Conservation (phyloP, 2,329 filamentous ascomycete genomes). For the Dendryphion nanum region DNA sequence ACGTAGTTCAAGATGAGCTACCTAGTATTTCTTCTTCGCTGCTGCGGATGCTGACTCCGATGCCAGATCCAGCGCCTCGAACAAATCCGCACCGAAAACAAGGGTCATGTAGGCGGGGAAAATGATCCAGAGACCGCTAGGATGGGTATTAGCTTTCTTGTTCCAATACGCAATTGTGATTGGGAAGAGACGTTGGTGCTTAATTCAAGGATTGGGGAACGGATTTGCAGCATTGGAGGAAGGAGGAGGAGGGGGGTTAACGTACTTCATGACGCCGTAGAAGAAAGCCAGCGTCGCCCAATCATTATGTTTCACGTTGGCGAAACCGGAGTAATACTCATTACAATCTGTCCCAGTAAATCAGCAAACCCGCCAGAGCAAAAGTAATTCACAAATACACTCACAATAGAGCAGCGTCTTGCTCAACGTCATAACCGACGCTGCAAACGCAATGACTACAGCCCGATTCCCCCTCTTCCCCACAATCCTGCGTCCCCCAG, state of each 20-base stretch:
- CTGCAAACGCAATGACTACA: conserved; percentile 58
- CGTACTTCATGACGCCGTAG: conserved; percentile 68
- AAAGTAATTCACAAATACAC: conserved; percentile 19
- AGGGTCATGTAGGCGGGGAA: conserved; percentile 63
- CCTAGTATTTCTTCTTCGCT: conserved; percentile 25
- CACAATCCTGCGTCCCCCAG: conserved; percentile 50
- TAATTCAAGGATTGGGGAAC: neutral
- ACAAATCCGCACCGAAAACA: conserved; percentile 59
- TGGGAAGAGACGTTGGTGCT: too few species aligned
- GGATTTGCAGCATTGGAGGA: neutral
- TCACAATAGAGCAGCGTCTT: conserved; percentile 68
- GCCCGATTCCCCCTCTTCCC: conserved; percentile 55
- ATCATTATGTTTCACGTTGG: conserved; percentile 63
- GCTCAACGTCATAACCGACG: conserved; percentile 62
- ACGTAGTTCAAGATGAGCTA: neutral
- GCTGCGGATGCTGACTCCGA: conserved; percentile 17
- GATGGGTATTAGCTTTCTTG: too few species aligned
- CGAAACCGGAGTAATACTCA: conserved; percentile 60
- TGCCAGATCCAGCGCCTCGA: conserved; percentile 56
- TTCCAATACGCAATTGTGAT: too few species aligned
- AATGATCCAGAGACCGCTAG: conserved; percentile 64
- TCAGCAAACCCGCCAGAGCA: neutral
- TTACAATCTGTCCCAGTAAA: conserved; percentile 52
- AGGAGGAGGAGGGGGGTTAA: conserved; percentile 7
- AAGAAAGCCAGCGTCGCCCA: conserved; percentile 52